Base-by-base conservation (phyloP, 192 early-diverging fungal species). In the Coemansia sp. region DNA sequence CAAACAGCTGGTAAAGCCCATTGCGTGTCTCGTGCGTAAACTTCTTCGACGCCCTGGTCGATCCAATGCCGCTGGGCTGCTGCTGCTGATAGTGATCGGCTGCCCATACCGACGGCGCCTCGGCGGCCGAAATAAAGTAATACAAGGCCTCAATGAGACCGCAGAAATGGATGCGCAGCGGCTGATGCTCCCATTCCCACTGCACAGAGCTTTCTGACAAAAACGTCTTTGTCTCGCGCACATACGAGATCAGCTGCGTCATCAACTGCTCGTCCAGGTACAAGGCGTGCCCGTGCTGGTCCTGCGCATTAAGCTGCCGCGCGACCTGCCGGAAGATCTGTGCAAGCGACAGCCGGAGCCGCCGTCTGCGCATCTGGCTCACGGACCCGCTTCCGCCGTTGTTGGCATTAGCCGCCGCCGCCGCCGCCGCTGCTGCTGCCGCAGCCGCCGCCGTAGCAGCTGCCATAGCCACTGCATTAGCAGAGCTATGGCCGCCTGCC, bases 101-200 rank as follows among this genome's bases (percentile, higher is more conserved):
- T 9, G 35, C 15, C 43, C 66, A 51, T 1, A 60, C 45, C 20
- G 39, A 5, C 2, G 61, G 36, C 5, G 55, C 20, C 35, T 85
- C 73, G 37, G 85, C 51, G 4, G 70, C 69, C 17, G 88, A 87
- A 11, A 97, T 78, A 17, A 85, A 85, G 56, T 91, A 88, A 74
- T 94, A 96, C 4, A 97, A 82, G 7, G 89, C 86, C 54, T 97
- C 95, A 7, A 98, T 87, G 35, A 98, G 89, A 0, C 88, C 90
- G 73, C 95, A 97, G 68, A 95, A 93, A 74, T 98, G 91, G 39
- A 90, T 91, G 6, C 96, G 87, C 22, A 97, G 86, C 55, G 90
- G 85, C 53, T 94, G 93, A 78, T 92, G 93, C 52, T 96, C 95
- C 90, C 90, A 94, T 17, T 98, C 96, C 38, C 75, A 66, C 68